These are phyloP conservation scores for Cercophora scortea DNA, from an alignment of 495 filamentous ascomycete genomes.

Conservation along the genomic window DNA sequence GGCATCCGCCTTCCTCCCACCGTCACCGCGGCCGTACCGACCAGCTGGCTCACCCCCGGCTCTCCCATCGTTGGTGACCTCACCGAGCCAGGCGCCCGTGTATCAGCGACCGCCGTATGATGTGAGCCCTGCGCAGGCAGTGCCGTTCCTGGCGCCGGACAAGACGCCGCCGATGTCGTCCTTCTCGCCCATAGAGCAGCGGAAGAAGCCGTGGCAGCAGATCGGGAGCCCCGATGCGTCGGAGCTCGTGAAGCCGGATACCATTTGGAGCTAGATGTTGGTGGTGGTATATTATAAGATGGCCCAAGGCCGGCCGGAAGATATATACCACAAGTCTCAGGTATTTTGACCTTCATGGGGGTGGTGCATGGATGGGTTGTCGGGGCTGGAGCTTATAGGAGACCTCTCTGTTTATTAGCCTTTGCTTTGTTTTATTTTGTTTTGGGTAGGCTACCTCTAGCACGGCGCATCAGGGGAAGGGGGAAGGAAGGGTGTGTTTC, in stretches of 20 bases:
- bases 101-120: conserved; percentile 12
- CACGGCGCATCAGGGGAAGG: too few species aligned
- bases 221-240: background rate
- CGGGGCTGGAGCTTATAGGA: too few species aligned
- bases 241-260: conserved; percentile 11
- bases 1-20: background rate
- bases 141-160: conserved; percentile 6
- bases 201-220: background rate
- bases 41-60: background rate
- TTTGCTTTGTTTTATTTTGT: too few species aligned
- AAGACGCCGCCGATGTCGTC: conserved; percentile 1
- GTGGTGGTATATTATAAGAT: too few species aligned
- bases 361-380: too few species aligned
- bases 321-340: too few species aligned
- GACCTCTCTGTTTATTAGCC: too few species aligned
- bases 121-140: background rate
- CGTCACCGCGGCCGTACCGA: background rate
- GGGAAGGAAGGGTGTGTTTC: too few species aligned
- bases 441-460: too few species aligned
- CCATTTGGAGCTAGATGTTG: conserved; percentile 7
- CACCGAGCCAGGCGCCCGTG: conserved; percentile 10
- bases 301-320: too few species aligned
- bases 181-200: background rate
- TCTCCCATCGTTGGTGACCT: background rate
- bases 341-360: too few species aligned